Base-by-base conservation (phyloP, 257 asterid genomes). In the Dorcoceras hygrometricum region DNA sequence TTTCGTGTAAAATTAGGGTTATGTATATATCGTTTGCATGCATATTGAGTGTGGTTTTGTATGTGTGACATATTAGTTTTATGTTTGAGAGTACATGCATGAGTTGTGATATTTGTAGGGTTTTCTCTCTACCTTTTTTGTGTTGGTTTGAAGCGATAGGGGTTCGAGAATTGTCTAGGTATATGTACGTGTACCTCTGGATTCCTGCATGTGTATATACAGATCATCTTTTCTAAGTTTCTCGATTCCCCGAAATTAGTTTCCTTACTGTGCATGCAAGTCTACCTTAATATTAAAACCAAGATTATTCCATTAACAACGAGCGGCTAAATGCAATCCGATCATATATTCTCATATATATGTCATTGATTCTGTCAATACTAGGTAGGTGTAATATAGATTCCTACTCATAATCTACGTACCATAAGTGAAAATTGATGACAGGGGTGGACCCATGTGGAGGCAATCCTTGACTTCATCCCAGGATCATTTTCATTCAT, bases 1-100 rank as follows among this genome's bases (percentile, higher is more conserved):
- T 68, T 56, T 82, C 68, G 10, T 14, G 20, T 46, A 46, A 46
- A 46, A 4, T 46, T 5, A 4, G 8, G 18, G 18, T 16, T 18
- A 46, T 12, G 2, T 43, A 43, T 46, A 2, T 14, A 4, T 18
- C 54, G 18, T 1, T 5, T 46, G 20, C 54, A 46, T 46, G 5
- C n/a, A 18, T 46, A 4, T 2, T 3, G 19, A 14, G 8, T 46
- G 54, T 46, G 54, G 22, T 46, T 46, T 46, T 46, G 54, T 46
- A 14, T 16, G 54, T 46, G 4, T 16, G 18, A 43, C 16, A 9
- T 43, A 5, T 43, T 43, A 34, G 43, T 34, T 34, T 34, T 34
- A 29, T 34, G 6, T 14, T 43, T 43, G 8, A 43, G 7, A 43
- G 20, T 14, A 43, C 53, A 43, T 16, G 20, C 53, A 43, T 43